phyloP scores from a whole-genome alignment of 371 early-diverging fungal species.

The Fennellomyces sp. region DNA sequence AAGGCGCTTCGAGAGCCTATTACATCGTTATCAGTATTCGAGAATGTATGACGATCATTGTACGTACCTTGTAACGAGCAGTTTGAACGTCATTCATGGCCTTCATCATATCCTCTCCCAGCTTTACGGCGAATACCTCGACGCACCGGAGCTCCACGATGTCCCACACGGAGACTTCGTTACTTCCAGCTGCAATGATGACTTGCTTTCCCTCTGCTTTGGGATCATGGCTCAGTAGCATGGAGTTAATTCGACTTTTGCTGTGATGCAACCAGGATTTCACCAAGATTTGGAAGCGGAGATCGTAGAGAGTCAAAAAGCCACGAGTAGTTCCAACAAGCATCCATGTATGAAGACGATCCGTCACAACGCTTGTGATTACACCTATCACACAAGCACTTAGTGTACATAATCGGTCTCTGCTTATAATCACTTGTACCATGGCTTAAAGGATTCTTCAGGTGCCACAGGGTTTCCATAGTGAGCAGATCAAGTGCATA shows the following conservation, averaged over 20 bases:
- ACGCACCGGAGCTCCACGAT: slow-evolving; percentile 72
- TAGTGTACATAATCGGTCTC: not conserved
- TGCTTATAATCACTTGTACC: slow-evolving; percentile 29
- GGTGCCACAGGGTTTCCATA: slow-evolving; percentile 69
- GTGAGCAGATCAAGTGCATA: slow-evolving; percentile 77
- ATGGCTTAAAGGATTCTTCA: slow-evolving; percentile 60
- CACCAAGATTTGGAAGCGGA: slow-evolving; percentile 80
- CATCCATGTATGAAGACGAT: slow-evolving; percentile 68
- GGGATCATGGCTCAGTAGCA: slow-evolving; percentile 56
- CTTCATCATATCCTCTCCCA: slow-evolving; percentile 58
- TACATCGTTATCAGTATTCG: not conserved
- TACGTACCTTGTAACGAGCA: slow-evolving; percentile 52
- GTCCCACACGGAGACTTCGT: slow-evolving; percentile 89
- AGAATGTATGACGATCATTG: not conserved
- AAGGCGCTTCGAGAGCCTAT: slow-evolving; percentile 55
- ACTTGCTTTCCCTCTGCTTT: slow-evolving; percentile 50
- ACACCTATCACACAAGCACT: slow-evolving; percentile 48
- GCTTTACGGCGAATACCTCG: slow-evolving; percentile 69
- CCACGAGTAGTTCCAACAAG: slow-evolving; percentile 85
- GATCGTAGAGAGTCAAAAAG: slow-evolving; percentile 81
- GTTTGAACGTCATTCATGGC: slow-evolving; percentile 33
- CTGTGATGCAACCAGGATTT: slow-evolving; percentile 84
- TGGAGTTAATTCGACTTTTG: slow-evolving; percentile 66
- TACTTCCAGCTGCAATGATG: slow-evolving; percentile 69
- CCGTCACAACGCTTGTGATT: slow-evolving; percentile 74